Percentiles rank a stretch among this genome's conserved stretches.
Evolutionary conservation across 1,284 basidiomycete genomes (phyloP).

Genomic region (Sanghuangporus baumii): DNA sequence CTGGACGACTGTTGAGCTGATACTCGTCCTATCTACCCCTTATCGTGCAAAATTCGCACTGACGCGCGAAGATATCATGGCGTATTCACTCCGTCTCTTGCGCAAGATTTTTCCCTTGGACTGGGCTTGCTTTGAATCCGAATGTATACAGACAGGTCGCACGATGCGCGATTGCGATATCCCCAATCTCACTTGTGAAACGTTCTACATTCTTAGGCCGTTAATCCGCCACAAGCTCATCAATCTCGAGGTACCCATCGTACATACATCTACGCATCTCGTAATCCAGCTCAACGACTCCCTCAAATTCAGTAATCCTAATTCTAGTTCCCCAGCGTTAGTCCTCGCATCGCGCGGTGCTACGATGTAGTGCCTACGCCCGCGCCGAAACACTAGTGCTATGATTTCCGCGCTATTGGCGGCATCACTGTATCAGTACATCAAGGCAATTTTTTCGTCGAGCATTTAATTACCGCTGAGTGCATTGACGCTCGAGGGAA

Average conservation of each 20-base stretch:
- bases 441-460: too few relatives aligned
- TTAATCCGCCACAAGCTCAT: too few relatives aligned
- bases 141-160: too few relatives aligned
- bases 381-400: not conserved
- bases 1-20: not conserved
- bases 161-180: too few relatives aligned
- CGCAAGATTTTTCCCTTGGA: too few relatives aligned
- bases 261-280: too few relatives aligned
- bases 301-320: too few relatives aligned
- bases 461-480: not conserved
- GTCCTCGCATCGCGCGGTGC: not conserved
- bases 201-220: too few relatives aligned
- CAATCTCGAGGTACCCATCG: too few relatives aligned
- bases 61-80: not conserved
- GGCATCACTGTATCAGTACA: not conserved
- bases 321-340: not conserved
- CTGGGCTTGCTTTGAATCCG: too few relatives aligned
- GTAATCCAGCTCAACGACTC: too few relatives aligned
- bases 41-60: not conserved
- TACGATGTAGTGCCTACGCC: not conserved
- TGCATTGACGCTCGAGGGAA: not conserved
- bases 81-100: not conserved
- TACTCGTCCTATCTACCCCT: not conserved
- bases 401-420: not conserved
- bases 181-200: too few relatives aligned